Evolutionary conservation across 2,329 filamentous ascomycete species (phyloP), one percentile per base, ranked within the genome.

Genomic region (Penicillium griseofulvum): DNA sequence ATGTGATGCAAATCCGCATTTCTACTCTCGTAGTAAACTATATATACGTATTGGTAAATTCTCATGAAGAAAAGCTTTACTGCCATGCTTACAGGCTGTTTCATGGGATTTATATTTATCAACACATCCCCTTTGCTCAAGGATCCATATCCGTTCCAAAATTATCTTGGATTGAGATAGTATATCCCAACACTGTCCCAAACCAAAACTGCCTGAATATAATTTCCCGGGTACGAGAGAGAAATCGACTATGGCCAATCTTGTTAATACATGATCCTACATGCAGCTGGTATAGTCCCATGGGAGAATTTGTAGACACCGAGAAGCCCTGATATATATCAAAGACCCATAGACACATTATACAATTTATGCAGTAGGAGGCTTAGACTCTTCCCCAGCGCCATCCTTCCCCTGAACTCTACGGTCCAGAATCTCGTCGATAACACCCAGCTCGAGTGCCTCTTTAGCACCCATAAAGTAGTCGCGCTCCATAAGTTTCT

Each of bases 401-500:
- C 57, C 62, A 28, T 63, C 64, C 28, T 64, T 58, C 52, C 37
- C 48, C 10, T 72, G 71, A 8, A 71, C 59, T 59, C 74, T 71
- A 39, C 73, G 68, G 56, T 76, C 81, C 65, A 99, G 70, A 57
- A 99, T 92, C 76, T 93, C 87, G 72, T 99, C 94, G 58, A 99
- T 86, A 65, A 99, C 90, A 0, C 94, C 94, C 74, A 95, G 83
- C 48, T 95, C 90, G 66, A 91, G 79, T 9, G 94, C 94, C 78
- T 99, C 92, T 43, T 90, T 79, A 0, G 92, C 91, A 52, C 88
- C 88, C 82, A 99, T 83, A 66, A 97, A 97, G 69, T 94, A 94
- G 73, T 99, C 94, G 54, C 94, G 81, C 79, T 99, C 94, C 93
- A 99, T 97, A 73, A 97, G 83, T 71, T 87, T 90, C 74, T 94